Percentiles rank a stretch among this genome's conserved stretches.
Conservation (phyloP, 2,329 filamentous ascomycete species). For the Colletotrichum gloeosporioides region DNA sequence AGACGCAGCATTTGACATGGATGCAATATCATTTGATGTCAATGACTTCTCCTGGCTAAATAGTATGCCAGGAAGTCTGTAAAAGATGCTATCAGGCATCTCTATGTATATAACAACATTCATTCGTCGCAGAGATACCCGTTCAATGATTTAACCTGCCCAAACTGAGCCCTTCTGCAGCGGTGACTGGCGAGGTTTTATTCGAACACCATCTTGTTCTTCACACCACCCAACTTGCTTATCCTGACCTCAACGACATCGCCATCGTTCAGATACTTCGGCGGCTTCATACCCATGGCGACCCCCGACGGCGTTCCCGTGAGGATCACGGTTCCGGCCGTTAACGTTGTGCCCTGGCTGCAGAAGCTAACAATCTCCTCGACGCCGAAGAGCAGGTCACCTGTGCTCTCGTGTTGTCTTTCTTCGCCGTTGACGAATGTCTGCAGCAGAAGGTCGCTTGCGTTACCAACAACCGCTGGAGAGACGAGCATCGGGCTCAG, state of each 20-base stretch:
- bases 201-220: slow-evolving; percentile 44
- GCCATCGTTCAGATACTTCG: slow-evolving; percentile 46
- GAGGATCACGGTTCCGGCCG: slow-evolving; percentile 55
- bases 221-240: slow-evolving; percentile 34
- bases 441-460: slow-evolving; percentile 31
- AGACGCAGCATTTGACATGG: slow-evolving; percentile 24
- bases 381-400: slow-evolving; percentile 55
- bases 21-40: slow-evolving; percentile 33
- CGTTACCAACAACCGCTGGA: slow-evolving; percentile 32
- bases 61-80: slow-evolving; percentile 35
- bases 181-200: slow-evolving; percentile 7
- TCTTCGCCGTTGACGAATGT: slow-evolving; percentile 55
- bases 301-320: slow-evolving; percentile 55
- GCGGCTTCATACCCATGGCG: slow-evolving; percentile 48
- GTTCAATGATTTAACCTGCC: background rate
- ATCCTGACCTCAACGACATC: slow-evolving; percentile 50
- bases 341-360: slow-evolving; percentile 54
- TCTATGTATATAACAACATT: background rate
- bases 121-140: background rate
- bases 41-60: slow-evolving; percentile 39
- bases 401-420: slow-evolving; percentile 52
- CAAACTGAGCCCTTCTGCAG: background rate
- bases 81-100: slow-evolving; percentile 17
- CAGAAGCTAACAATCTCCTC: slow-evolving; percentile 51
- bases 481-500: slow-evolving; percentile 53